Conservation (phyloP, 2,329 filamentous ascomycete genomes). For the Venturia nashicola region DNA sequence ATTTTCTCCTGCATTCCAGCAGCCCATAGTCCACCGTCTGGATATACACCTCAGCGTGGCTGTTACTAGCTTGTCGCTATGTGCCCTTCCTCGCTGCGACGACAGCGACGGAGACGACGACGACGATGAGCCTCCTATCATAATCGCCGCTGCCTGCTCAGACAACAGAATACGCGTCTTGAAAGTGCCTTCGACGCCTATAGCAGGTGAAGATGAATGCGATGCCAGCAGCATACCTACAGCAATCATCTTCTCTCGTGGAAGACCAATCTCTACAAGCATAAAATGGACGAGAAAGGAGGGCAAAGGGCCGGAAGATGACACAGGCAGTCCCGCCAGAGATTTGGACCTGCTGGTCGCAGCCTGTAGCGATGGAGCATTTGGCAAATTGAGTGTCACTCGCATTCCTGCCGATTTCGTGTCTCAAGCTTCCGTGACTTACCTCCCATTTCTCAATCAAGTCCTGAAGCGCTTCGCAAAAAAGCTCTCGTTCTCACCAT, state of each 20-base stretch:
- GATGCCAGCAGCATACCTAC: constrained; percentile 34
- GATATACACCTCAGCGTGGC: neutral
- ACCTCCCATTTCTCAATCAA: constrained; percentile 34
- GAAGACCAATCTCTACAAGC: constrained; percentile 27
- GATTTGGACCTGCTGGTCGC: constrained; percentile 28
- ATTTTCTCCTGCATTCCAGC: neutral
- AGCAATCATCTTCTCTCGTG: constrained; percentile 36
- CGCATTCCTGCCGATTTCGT: constrained; percentile 19
- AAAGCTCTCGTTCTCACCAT: constrained; percentile 41
- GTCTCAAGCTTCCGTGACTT: constrained; percentile 27
- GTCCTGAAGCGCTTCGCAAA: constrained; percentile 37
- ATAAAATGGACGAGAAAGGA: constrained; percentile 18
- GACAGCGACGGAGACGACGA: neutral
- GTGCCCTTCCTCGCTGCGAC: neutral
- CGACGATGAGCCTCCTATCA: neutral
- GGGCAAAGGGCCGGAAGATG: constrained; percentile 14
- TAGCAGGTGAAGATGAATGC: constrained; percentile 13
- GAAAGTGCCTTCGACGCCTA: neutral
- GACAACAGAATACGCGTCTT: constrained; percentile 10
- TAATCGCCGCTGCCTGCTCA: neutral
- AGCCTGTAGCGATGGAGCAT: constrained; percentile 27
- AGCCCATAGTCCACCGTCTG: neutral
- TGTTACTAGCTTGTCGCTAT: neutral
- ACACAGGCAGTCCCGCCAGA: constrained; percentile 3
- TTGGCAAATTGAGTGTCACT: constrained; percentile 26